phyloP scores from a whole-genome alignment of 1,284 basidiomycete genomes.

The Ceratobasidium sp. region DNA sequence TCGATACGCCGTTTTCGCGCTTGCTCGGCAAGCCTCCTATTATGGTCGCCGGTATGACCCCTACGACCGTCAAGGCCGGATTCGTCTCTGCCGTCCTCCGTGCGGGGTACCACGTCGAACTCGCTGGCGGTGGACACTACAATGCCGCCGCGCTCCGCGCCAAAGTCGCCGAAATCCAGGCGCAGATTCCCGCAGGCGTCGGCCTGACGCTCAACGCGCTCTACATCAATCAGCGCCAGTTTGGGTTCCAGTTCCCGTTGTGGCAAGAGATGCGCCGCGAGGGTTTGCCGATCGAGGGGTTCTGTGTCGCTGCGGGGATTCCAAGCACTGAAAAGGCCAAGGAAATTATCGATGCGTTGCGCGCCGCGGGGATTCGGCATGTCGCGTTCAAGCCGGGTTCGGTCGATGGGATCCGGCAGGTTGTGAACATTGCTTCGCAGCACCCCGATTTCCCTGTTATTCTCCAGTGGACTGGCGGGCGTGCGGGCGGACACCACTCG shows the following conservation, averaged over 20 bases:
- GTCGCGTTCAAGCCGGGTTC: slow-evolving; percentile 98
- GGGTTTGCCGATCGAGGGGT: slow-evolving; percentile 95
- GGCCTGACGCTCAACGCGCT: slow-evolving; percentile 95
- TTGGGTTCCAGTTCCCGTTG: slow-evolving; percentile 95
- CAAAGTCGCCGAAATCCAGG: slow-evolving; percentile 91
- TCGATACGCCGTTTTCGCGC: slow-evolving; percentile 97
- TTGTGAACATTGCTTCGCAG: slow-evolving; percentile 93
- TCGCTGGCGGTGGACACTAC: slow-evolving; percentile 98
- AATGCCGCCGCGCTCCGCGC: slow-evolving; percentile 87
- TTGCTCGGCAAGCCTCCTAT: slow-evolving; percentile 95
- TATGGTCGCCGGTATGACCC: slow-evolving; percentile 99
- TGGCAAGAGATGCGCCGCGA: slow-evolving; percentile 98
- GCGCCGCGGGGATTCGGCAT: slow-evolving; percentile 88
- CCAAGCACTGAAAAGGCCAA: slow-evolving; percentile 93
- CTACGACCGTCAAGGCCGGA: slow-evolving; percentile 91
- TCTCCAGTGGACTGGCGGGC: slow-evolving; percentile 98
- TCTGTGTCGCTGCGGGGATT: slow-evolving; percentile 97
- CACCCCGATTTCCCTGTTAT: slow-evolving; percentile 99
- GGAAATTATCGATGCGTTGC: slow-evolving; percentile 88
- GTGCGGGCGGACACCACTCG: slow-evolving; percentile 98
- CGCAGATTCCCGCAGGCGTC: slow-evolving; percentile 84
- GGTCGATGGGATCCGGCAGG: slow-evolving; percentile 96
- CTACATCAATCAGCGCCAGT: slow-evolving; percentile 99
- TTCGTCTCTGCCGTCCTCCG: slow-evolving; percentile 93
- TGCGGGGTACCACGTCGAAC: slow-evolving; percentile 95